Base-by-base conservation (phyloP, 345 rosid genomes). In the Reutealis trisperma region DNA sequence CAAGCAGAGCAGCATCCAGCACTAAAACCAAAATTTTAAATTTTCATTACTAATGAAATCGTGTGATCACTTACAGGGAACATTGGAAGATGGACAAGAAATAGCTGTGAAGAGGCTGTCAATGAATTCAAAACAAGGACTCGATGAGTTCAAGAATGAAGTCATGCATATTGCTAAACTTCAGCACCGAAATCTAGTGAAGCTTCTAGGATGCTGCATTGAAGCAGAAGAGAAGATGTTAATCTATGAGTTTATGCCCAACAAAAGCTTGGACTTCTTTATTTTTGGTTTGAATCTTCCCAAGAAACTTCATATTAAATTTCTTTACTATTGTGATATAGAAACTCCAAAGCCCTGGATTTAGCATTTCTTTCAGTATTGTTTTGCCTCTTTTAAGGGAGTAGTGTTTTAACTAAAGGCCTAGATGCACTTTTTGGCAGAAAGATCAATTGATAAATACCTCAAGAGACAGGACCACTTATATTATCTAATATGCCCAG, bases 41-140 rank as follows among this genome's bases (percentile, higher is more conserved):
- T 13, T 64, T 63, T 34, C 67, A 63, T 21, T 30, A 15, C 21
- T 21, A 13, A 11, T 52, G 42, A 24, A 63, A 30, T 8, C 3
- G 27, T 37, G 18, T 65, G 42, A 2, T 75, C n/a, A 9, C 30
- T 9, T 9, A 9, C 75, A 81, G 83, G 88, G 88, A 37, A 78
- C 24, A 8, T 61, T 85, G 34, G n/a, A 19, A 21, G 79, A 73
- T 34, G 86, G 83, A n/a, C 80, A 79, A 76, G 72, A 69, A 22
- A 68, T 83, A 30, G 86, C 83, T 0, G 83, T 76, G 57, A 83
- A 85, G 64, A 81, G 80, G 71, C 79, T 85, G 0, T 83, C 84
- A 11, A 63, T 41, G 44, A 25, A 51, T 37, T 83, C 84, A 15
- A 49, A 72, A n/a, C 88, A 85, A 16, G 86, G 84, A 19, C 1